A percentile compares a stretch with the other conserved stretches of the same genome.
Conservation (phyloP, 805 yeast genomes). For the Priceomyces medius region DNA sequence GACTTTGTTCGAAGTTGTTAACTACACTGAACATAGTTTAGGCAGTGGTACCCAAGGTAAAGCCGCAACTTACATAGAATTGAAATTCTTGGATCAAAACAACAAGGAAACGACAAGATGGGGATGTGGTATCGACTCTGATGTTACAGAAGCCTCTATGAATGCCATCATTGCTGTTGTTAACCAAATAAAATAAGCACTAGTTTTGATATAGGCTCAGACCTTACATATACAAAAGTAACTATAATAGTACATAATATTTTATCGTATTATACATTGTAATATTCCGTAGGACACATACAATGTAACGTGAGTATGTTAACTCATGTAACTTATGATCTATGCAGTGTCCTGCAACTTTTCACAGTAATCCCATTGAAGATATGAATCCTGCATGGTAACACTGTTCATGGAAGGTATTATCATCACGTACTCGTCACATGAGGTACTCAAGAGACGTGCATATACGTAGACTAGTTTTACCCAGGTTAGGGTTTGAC, state of each 20-base stretch:
- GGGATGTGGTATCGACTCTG: conserved; percentile 46
- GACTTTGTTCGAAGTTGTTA: conserved; percentile 57
- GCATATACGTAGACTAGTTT: not conserved
- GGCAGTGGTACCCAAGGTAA: conserved; percentile 69
- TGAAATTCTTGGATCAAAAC: conserved; percentile 37
- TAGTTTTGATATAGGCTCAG: too few relatives aligned
- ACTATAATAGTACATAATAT: too few relatives aligned
- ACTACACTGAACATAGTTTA: conserved; percentile 70
- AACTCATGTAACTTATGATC: too few relatives aligned
- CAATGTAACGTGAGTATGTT: too few relatives aligned
- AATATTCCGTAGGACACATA: too few relatives aligned
- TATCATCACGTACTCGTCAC: not conserved
- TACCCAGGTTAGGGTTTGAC: not conserved
- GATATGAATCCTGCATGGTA: too few relatives aligned
- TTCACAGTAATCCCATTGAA: too few relatives aligned
- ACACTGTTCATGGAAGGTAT: too few relatives aligned
- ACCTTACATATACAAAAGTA: too few relatives aligned
- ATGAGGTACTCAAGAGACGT: not conserved
- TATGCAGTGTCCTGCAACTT: too few relatives aligned
- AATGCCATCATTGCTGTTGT: conserved; percentile 66
- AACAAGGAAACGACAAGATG: conserved; percentile 34
- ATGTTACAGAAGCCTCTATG: conserved; percentile 49
- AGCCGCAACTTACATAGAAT: conserved; percentile 75
- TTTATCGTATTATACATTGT: too few relatives aligned
- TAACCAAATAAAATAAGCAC: conserved; percentile 34